phyloP scores from a whole-genome alignment of 169 alveolate species.

The Plasmodium vinckei region DNA sequence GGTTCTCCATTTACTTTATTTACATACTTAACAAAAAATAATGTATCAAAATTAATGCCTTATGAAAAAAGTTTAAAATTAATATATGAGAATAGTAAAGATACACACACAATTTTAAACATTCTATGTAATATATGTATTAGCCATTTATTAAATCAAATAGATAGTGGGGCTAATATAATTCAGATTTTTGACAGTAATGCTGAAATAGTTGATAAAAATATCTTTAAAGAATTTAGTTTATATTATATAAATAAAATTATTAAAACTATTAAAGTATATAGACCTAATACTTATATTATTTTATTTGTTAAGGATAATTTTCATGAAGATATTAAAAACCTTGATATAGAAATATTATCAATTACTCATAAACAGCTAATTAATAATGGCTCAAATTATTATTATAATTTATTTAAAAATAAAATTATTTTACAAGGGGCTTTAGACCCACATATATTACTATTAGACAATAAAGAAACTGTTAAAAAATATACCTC shows the following conservation, averaged over 20 bases:
- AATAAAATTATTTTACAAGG: slow-evolving; percentile 62
- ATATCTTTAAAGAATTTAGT: slow-evolving; percentile 76
- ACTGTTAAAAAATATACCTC: slow-evolving; percentile 16
- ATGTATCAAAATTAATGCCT: slow-evolving; percentile 33
- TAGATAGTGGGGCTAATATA: slow-evolving; percentile 86
- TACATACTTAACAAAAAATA: slow-evolving; percentile 88
- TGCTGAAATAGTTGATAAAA: slow-evolving; percentile 75
- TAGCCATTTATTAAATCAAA: slow-evolving; percentile 82
- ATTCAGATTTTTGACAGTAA: slow-evolving; percentile 82
- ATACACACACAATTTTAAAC: slow-evolving; percentile 75
- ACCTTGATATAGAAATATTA: slow-evolving; percentile 22
- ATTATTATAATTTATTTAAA: slow-evolving; percentile 32
- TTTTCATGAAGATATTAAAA: slow-evolving; percentile 24
- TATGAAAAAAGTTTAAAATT: slow-evolving; percentile 79
- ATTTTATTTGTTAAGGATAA: slow-evolving; percentile 59
- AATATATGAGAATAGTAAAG: slow-evolving; percentile 81
- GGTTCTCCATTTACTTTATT: slow-evolving; percentile 90
- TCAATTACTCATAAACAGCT: slow-evolving; percentile 67
- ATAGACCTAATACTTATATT: slow-evolving; percentile 27
- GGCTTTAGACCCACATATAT: slow-evolving; percentile 66
- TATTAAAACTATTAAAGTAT: slow-evolving; percentile 10
- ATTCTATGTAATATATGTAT: slow-evolving; percentile 78
- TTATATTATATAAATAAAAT: slow-evolving; percentile 59
- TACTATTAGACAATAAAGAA: slow-evolving; percentile 11
- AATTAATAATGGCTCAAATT: not conserved